Evolutionary conservation across 192 early-diverging fungal species (phyloP).

Genomic region (Coemansia sp.): DNA sequence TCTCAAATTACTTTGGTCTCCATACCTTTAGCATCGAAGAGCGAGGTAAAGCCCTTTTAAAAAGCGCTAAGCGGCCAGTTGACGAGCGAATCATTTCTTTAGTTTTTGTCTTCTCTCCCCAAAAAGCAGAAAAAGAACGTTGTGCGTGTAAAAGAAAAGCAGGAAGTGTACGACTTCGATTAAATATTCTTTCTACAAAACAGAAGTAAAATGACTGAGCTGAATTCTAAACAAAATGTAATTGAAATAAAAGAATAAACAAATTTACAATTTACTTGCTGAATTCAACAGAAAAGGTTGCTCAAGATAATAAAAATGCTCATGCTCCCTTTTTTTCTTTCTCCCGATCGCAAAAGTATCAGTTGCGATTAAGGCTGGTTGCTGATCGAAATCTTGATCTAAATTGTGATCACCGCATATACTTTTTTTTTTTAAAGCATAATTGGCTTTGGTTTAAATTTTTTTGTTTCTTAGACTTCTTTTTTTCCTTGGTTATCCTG

Average conservation of each 20-base stretch:
- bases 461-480: not conserved
- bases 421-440: not conserved
- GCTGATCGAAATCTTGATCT: not conserved
- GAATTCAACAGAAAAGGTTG: not conserved
- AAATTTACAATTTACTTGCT: not conserved
- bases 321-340: not conserved
- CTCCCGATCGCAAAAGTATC: not conserved
- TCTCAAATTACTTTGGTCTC: not conserved
- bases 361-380: not conserved
- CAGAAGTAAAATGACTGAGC: not conserved
- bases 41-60: not conserved
- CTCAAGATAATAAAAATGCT: not conserved
- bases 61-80: not conserved
- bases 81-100: constrained; percentile 9
- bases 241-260: not conserved
- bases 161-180: not conserved
- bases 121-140: not conserved
- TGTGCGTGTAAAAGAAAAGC: not conserved
- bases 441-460: too few relatives aligned
- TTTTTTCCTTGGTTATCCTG: not conserved
- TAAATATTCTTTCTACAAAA: not conserved
- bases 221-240: not conserved
- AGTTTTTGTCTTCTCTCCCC: not conserved
- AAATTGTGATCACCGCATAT: not conserved
- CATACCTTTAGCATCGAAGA: not conserved